phyloP scores from a whole-genome alignment of 2,329 filamentous ascomycete species.

The Colletotrichum falcatum region DNA sequence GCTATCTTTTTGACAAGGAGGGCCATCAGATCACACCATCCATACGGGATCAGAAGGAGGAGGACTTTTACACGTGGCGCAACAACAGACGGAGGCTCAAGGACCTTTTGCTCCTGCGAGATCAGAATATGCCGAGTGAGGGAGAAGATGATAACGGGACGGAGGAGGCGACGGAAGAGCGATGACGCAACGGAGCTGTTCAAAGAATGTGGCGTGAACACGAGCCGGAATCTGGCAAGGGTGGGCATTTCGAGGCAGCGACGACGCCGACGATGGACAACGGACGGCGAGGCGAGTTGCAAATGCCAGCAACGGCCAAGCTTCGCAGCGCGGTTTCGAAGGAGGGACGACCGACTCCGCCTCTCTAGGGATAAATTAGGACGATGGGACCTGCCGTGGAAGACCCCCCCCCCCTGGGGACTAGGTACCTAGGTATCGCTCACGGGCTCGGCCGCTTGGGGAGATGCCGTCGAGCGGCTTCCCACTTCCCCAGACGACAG shows the following conservation, averaged over 20 bases:
- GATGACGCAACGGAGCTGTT: slow-evolving; percentile 1
- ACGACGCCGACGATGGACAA: neutral
- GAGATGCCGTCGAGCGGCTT: slow-evolving; percentile 18
- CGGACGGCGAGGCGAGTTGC: slow-evolving; percentile 15
- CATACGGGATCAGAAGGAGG: slow-evolving; percentile 62
- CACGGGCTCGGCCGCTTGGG: slow-evolving; percentile 18
- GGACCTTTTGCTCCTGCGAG: slow-evolving; percentile 56
- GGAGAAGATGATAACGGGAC: slow-evolving; percentile 53
- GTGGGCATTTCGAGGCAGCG: neutral
- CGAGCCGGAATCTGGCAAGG: slow-evolving; percentile 1
- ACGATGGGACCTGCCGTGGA: slow-evolving; percentile 14
- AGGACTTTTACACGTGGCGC: slow-evolving; percentile 59
- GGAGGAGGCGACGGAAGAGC: slow-evolving; percentile 31
- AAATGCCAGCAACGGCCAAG: slow-evolving; percentile 22
- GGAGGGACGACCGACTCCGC: slow-evolving; percentile 36
- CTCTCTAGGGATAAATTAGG: slow-evolving; percentile 21
- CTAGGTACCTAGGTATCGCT: neutral
- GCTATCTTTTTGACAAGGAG: slow-evolving; percentile 63
- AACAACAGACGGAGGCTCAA: slow-evolving; percentile 59
- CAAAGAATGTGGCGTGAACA: neutral
- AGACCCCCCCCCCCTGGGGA: neutral
- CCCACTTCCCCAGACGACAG: slow-evolving; percentile 38
- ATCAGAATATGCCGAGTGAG: slow-evolving; percentile 60
- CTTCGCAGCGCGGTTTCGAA: slow-evolving; percentile 34
- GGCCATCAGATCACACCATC: slow-evolving; percentile 71